Conservation (phyloP, 345 rosid species). For the Moricandia arvensis region DNA sequence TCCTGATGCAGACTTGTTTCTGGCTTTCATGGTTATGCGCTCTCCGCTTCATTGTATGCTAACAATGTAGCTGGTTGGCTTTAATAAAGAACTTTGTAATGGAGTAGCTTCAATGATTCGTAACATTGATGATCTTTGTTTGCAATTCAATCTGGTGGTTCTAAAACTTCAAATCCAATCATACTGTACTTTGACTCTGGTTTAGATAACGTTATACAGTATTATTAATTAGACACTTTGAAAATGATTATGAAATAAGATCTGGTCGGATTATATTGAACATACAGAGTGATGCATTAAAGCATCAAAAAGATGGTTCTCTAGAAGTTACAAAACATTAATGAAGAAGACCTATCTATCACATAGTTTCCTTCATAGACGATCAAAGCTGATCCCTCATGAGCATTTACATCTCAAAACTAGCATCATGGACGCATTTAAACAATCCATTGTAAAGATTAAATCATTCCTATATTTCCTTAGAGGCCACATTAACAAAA, state of each 20-base stretch:
- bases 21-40: background rate
- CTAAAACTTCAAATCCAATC: background rate
- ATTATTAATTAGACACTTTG: background rate
- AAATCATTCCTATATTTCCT: no score
- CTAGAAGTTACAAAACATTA: background rate
- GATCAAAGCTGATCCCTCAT: no score
- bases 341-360: no score
- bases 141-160: constrained; percentile 14
- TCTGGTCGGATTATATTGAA: background rate
- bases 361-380: no score
- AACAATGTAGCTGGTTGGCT: constrained; percentile 12
- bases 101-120: constrained; percentile 5
- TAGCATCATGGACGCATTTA: no score
- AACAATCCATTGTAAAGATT: no score
- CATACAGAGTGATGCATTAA: background rate
- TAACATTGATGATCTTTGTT: constrained; percentile 9
- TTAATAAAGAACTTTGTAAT: background rate
- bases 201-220: background rate
- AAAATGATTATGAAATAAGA: background rate
- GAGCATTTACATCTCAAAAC: no score
- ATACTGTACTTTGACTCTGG: background rate
- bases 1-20: constrained; percentile 28
- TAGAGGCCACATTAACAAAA: no score
- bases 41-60: constrained; percentile 26
- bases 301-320: background rate